These are phyloP conservation scores for Globisporangium cylindrosporum DNA, from an alignment of 352 stramenopile species.

Conservation along the genomic window DNA sequence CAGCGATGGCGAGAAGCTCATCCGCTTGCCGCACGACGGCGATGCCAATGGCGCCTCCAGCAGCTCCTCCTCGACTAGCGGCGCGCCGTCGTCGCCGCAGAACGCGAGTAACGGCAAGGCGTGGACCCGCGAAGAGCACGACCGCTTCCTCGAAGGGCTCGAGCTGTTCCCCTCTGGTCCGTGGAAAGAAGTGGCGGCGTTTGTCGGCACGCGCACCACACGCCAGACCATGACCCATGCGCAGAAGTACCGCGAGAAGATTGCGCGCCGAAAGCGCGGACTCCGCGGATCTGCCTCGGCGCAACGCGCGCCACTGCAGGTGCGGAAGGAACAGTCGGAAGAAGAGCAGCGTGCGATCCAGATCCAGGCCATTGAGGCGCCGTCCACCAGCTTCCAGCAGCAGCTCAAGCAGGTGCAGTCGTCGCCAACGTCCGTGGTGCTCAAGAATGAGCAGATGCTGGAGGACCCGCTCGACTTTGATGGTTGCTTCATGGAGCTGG, in stretches of 20 bases:
- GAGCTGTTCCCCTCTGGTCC: conserved; percentile 36
- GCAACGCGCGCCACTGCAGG: conserved; percentile 8
- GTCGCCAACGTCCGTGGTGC: conserved; percentile 7
- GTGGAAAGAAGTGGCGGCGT: conserved; percentile 36
- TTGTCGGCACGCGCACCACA: conserved; percentile 32
- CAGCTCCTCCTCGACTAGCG: not conserved
- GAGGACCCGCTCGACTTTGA: conserved; percentile 15
- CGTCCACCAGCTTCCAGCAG: not conserved
- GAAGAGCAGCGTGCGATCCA: not conserved
- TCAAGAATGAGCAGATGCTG: conserved; percentile 5
- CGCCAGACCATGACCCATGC: conserved; percentile 43
- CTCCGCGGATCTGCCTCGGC: not conserved
- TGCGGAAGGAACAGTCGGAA: not conserved
- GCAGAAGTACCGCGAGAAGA: conserved; percentile 36
- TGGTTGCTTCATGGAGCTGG: conserved; percentile 15
- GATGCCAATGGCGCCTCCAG: not conserved
- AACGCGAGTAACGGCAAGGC: conserved; percentile 22
- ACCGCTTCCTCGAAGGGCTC: conserved; percentile 42
- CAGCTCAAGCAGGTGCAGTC: conserved; percentile 10
- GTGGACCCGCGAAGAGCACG: conserved; percentile 35
- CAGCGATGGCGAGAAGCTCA: conserved; percentile 17
- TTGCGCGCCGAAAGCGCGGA: conserved; percentile 11
- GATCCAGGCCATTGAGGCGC: not conserved
- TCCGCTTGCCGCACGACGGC: conserved; percentile 14
- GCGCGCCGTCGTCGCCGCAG: not conserved